These are phyloP conservation scores for Madurella mycetomatis DNA, from an alignment of 2,329 filamentous ascomycete species.

Conservation along the genomic window DNA sequence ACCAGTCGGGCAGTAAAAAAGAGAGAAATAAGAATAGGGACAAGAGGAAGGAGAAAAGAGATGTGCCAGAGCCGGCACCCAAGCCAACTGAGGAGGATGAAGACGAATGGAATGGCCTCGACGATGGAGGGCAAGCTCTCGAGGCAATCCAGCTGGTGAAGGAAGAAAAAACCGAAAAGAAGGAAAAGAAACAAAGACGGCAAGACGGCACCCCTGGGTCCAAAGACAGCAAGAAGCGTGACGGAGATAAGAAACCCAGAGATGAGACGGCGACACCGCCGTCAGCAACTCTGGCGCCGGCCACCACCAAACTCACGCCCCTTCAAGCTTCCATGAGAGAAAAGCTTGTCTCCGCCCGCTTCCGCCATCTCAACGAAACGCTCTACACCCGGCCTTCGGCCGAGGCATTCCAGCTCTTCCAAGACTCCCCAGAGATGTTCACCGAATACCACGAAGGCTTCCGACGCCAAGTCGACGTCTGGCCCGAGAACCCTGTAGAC, in stretches of 20 bases:
- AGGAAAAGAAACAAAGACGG: conserved; percentile 24
- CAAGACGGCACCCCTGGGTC: conserved; percentile 28
- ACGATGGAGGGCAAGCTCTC: conserved; percentile 21
- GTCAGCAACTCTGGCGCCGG: conserved; percentile 35
- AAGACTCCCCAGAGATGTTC: conserved; percentile 86
- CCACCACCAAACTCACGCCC: conserved; percentile 69
- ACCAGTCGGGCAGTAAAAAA: conserved; percentile 16
- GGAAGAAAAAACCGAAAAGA: conserved; percentile 33
- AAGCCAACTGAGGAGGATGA: conserved; percentile 10
- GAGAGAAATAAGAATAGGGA: conserved; percentile 31
- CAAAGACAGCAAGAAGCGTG: conserved; percentile 26
- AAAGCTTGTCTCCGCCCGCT: conserved; percentile 90
- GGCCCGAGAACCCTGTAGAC: conserved; percentile 95
- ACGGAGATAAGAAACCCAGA: conserved; percentile 29
- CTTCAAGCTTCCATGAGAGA: conserved; percentile 91
- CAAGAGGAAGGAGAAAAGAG: conserved; percentile 26
- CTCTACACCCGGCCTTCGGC: conserved; percentile 88
- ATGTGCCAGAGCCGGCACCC: background rate
- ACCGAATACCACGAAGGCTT: conserved; percentile 95
- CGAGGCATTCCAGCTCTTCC: conserved; percentile 79
- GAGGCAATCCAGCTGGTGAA: conserved; percentile 29
- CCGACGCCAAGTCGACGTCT: conserved; percentile 88
- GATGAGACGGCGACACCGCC: conserved; percentile 20
- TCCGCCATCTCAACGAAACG: conserved; percentile 95
- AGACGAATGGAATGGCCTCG: conserved; percentile 25